A percentile compares a stretch with the other conserved stretches of the same genome.
Conservation (phyloP, 805 yeast species). For the Kazachstania kunashirensis region DNA sequence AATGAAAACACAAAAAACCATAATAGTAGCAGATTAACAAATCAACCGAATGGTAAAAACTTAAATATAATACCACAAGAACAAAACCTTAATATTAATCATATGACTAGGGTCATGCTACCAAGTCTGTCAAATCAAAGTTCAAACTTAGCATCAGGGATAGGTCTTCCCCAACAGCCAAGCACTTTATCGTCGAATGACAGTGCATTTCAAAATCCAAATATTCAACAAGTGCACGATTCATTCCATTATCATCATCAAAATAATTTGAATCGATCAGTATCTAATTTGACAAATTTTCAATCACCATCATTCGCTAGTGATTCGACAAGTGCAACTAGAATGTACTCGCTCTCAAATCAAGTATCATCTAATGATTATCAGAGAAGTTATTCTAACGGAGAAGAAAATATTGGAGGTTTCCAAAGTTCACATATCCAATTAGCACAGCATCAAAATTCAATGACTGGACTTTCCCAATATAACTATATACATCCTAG, state of each 20-base stretch:
- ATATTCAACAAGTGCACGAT: neutral
- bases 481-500: too few species aligned
- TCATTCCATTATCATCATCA: neutral
- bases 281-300: neutral
- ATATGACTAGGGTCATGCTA: slow-evolving; percentile 1
- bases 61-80: slow-evolving; percentile 1
- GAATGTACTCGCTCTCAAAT: neutral
- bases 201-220: neutral
- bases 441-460: too few species aligned
- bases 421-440: too few species aligned
- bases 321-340: neutral
- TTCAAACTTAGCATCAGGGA: neutral
- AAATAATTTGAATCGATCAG: neutral
- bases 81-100: slow-evolving; percentile 1
- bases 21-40: too few species aligned
- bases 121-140: slow-evolving; percentile 3
- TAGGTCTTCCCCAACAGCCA: neutral
- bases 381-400: neutral
- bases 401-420: too few species aligned
- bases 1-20: too few species aligned
- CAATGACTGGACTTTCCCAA: too few species aligned
- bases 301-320: neutral
- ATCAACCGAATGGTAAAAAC: neutral
- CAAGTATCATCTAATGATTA: neutral
- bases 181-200: neutral